phyloP scores from a whole-genome alignment of 2,329 filamentous ascomycete genomes.

The Xylariaceae sp. region DNA sequence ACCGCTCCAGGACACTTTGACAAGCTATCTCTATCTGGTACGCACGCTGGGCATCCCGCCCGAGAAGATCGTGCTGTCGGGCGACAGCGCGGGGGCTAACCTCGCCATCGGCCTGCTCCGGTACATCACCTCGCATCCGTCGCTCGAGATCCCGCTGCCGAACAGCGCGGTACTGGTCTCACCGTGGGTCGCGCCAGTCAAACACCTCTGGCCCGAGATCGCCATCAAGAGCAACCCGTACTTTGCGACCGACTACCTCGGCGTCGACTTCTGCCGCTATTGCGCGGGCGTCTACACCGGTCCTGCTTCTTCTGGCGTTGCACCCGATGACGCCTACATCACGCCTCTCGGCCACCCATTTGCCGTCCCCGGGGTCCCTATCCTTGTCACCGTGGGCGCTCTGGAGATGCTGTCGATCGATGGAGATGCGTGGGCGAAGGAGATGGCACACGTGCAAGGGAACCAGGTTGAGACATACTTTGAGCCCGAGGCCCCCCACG shows the following conservation, averaged over 20 bases:
- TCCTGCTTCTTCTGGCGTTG: slow-evolving; percentile 17
- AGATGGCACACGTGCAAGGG: slow-evolving; percentile 21
- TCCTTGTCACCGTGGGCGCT: slow-evolving; percentile 20
- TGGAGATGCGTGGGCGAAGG: slow-evolving; percentile 54
- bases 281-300: slow-evolving; percentile 34
- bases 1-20: slow-evolving; percentile 43
- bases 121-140: slow-evolving; percentile 36
- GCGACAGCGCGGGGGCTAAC: slow-evolving; percentile 47
- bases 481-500: slow-evolving; percentile 39
- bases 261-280: slow-evolving; percentile 35
- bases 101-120: slow-evolving; percentile 39
- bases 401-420: slow-evolving; percentile 32
- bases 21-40: slow-evolving; percentile 41
- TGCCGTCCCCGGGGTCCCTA: slow-evolving; percentile 17
- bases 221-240: slow-evolving; percentile 16
- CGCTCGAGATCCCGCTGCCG: slow-evolving; percentile 15
- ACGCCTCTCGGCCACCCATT: slow-evolving; percentile 22
- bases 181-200: slow-evolving; percentile 24
- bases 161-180: slow-evolving; percentile 34
- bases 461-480: slow-evolving; percentile 34
- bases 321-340: slow-evolving; percentile 32
- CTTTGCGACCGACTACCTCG: slow-evolving; percentile 36
- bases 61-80: slow-evolving; percentile 37
- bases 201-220: slow-evolving; percentile 13
- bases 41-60: slow-evolving; percentile 31